Base-by-base conservation (phyloP, 1,139 yeast species). In the Arxiozyma telluris region DNA sequence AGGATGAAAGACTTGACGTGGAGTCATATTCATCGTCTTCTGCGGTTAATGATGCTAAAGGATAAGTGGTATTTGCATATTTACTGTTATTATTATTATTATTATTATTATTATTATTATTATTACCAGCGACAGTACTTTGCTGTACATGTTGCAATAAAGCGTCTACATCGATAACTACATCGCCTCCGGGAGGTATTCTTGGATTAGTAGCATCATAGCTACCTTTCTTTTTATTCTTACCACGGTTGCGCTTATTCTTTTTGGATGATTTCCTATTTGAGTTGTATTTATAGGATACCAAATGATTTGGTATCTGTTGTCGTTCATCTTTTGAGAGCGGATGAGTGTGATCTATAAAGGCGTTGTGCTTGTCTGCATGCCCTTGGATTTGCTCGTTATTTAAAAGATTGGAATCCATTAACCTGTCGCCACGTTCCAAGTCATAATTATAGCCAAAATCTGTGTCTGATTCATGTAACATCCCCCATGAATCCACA, bases 151-250 rank as follows among this genome's bases (percentile, higher is more conserved):
- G 65, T 51, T 65, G 59, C 62, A 66, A 64, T 39, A 64, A 50
- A 18, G 62, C 68, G 55, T 67, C 71, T 23, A 67, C 70, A 56
- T 64, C 71, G 47, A 67, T 67, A 15, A 65, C 66, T n/a, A 65
- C 68, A 51, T 66, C 69, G 41, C 59, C 62, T 8, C 58, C 58
- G 15, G 11, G 15, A 12, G 2, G 4, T 15, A 2, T 34, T 15
- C 12, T 34, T 55, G 41, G 27, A 11, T 41, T 30, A 15, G 15
- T 30, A 41, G 38, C 23, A 18, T 20, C 50, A 20, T 21, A n/a
- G 23, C 7, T n/a, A 39, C 30, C 22, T 23, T 47, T 34, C 9
- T 41, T 42, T n/a, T 41, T 45, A 30, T 7, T 42, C 15, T n/a
- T 46, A 11, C 27, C 48, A n/a, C 25, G 41, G 1, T 23, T 47